Evolutionary conservation across 371 early-diverging fungal genomes (phyloP).

Genomic region (Gilbertella persicaria): DNA sequence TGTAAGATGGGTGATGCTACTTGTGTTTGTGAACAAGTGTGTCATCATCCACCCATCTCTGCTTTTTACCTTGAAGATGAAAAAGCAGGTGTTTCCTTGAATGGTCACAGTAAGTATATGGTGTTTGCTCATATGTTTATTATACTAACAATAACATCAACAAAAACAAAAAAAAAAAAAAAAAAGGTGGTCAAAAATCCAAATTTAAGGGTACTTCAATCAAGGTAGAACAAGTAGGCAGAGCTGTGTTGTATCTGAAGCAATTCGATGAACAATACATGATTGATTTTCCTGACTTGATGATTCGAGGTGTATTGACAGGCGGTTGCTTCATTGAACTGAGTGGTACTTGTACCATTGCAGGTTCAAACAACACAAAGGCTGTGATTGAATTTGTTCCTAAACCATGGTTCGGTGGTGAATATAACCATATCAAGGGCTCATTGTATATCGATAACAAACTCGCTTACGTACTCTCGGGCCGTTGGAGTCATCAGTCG

Average conservation of each 20-base stretch:
- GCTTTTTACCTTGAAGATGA: slow-evolving; percentile 73
- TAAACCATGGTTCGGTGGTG: slow-evolving; percentile 59
- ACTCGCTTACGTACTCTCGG: slow-evolving; percentile 40
- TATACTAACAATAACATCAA: background rate
- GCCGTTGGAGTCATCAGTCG: slow-evolving; percentile 70
- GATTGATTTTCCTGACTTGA: slow-evolving; percentile 62
- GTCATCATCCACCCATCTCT: slow-evolving; percentile 95
- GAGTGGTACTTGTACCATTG: slow-evolving; percentile 57
- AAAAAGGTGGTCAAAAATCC: slow-evolving; percentile 59
- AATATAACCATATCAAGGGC: slow-evolving; percentile 53
- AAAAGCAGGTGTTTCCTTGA: slow-evolving; percentile 60
- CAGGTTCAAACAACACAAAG: slow-evolving; percentile 53
- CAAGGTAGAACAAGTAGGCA: slow-evolving; percentile 64
- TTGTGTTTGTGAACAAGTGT: slow-evolving; percentile 75
- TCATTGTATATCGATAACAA: slow-evolving; percentile 27
- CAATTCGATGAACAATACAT: slow-evolving; percentile 56
- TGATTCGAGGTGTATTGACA: slow-evolving; percentile 63
- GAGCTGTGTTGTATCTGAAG: slow-evolving; percentile 49
- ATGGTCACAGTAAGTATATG: slow-evolving; percentile 64
- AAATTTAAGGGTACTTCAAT: slow-evolving; percentile 70
- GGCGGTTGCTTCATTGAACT: slow-evolving; percentile 69
- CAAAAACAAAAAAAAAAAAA: background rate
- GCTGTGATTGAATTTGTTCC: slow-evolving; percentile 64
- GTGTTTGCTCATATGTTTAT: no score
- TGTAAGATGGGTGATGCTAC: slow-evolving; percentile 41